Evolutionary conservation across 2,329 filamentous ascomycete genomes (phyloP).

Genomic region (Fusarium odoratissimum): DNA sequence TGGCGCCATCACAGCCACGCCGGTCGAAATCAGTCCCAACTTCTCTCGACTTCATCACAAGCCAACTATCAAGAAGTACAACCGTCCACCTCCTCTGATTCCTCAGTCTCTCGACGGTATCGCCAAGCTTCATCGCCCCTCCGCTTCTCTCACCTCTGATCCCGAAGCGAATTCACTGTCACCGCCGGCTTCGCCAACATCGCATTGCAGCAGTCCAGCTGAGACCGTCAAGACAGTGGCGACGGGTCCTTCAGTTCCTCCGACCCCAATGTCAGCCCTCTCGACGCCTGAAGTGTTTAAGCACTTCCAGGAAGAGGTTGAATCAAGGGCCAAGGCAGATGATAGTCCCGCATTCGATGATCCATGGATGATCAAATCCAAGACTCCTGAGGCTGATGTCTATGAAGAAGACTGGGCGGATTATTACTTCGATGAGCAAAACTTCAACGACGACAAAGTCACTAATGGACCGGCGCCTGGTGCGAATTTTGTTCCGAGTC

Average conservation of each 20-base stretch:
- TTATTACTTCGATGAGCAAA: constrained; percentile 48
- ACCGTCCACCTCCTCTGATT: constrained; percentile 34
- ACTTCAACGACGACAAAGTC: constrained; percentile 26
- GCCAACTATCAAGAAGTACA: constrained; percentile 24
- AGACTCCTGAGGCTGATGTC: constrained; percentile 23
- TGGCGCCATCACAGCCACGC: constrained; percentile 24
- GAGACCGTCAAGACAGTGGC: constrained; percentile 18
- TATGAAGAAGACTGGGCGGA: constrained; percentile 48
- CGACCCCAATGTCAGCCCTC: constrained; percentile 37
- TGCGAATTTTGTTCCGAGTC: constrained; percentile 33
- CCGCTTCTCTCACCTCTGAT: constrained; percentile 23
- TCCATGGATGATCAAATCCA: constrained; percentile 20
- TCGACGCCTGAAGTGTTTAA: constrained; percentile 40
- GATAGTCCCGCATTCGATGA: constrained; percentile 25
- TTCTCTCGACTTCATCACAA: constrained; percentile 16
- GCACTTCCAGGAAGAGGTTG: constrained; percentile 31
- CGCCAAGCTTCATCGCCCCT: constrained; percentile 29
- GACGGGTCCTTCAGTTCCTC: constrained; percentile 15
- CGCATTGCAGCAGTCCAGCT: constrained; percentile 8
- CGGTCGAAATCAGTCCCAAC: constrained; percentile 9
- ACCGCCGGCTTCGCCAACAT: constrained; percentile 20
- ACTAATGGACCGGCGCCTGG: constrained; percentile 6
- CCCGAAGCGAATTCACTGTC: constrained; percentile 34
- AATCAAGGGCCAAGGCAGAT: background rate
- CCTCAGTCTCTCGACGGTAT: constrained; percentile 26